Percentiles rank a stretch among this genome's conserved stretches.
These are phyloP conservation scores for Neurospora tetraspora DNA, from an alignment of 495 filamentous ascomycete genomes.

Conservation along the genomic window DNA sequence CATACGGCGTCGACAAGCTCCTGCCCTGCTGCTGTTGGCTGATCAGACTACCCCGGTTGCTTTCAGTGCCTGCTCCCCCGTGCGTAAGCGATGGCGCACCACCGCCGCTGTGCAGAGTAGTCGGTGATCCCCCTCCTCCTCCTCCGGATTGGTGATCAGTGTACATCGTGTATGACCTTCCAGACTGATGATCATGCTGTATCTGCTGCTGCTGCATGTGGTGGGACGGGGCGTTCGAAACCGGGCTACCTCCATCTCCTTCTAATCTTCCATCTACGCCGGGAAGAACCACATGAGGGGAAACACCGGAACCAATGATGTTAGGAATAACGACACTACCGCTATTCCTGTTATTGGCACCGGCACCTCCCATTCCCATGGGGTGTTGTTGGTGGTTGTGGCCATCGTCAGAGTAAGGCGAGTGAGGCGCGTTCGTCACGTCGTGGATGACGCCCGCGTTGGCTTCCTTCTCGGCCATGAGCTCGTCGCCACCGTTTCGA, in stretches of 20 bases:
- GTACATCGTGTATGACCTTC: conserved; percentile 26
- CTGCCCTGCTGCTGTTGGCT: conserved; percentile 6
- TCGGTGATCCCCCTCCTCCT: not conserved
- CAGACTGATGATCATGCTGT: conserved; percentile 3
- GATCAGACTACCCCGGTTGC: not conserved
- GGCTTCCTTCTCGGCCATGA: conserved; percentile 35
- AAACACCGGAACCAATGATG: not conserved
- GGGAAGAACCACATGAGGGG: not conserved
- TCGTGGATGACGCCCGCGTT: conserved; percentile 15
- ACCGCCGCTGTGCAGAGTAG: not conserved
- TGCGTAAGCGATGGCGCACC: conserved; percentile 6
- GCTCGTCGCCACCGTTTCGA: conserved; percentile 17
- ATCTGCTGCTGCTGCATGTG: not conserved
- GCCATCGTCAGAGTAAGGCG: conserved; percentile 30
- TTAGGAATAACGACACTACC: not conserved
- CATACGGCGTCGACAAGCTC: conserved; percentile 23
- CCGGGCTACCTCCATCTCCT: not conserved
- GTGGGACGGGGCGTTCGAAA: not conserved
- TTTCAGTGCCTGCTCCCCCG: conserved; percentile 3
- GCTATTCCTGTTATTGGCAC: not conserved
- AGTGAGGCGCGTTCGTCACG: conserved; percentile 19
- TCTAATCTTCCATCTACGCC: not conserved
- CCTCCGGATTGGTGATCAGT: conserved; percentile 18
- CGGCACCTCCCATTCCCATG: not conserved
- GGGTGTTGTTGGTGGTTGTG: not conserved